These are phyloP conservation scores for Aureobasidium sp. DNA, from an alignment of 2,329 filamentous ascomycete genomes.

Conservation along the genomic window DNA sequence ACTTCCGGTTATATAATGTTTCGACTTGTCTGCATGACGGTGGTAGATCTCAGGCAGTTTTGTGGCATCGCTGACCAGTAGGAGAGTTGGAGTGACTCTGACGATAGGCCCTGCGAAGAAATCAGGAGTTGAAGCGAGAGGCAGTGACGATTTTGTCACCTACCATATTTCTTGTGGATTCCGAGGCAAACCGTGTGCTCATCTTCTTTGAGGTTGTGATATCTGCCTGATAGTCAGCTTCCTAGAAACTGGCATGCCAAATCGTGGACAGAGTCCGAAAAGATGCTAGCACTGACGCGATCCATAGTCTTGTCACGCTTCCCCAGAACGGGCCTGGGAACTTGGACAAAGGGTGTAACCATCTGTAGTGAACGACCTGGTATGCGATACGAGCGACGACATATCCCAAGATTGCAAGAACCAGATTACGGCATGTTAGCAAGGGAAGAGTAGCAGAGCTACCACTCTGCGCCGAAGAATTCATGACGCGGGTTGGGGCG, in stretches of 20 bases:
- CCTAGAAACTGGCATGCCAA: not conserved
- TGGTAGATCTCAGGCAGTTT: conserved; percentile 50
- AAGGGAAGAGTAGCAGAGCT: not conserved
- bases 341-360: conserved; percentile 21
- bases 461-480: not conserved
- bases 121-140: not conserved
- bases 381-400: not conserved
- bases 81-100: conserved; percentile 45
- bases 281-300: conserved; percentile 29
- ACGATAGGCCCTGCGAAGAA: conserved; percentile 40
- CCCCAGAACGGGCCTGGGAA: conserved; percentile 23
- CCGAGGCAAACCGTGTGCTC: conserved; percentile 37
- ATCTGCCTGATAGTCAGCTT: not conserved
- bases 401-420: not conserved
- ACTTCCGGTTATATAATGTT: conserved; percentile 51
- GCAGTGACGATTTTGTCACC: not conserved
- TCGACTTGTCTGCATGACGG: conserved; percentile 48
- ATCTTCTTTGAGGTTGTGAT: conserved; percentile 42
- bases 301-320: conserved; percentile 26
- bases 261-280: not conserved
- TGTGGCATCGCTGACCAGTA: conserved; percentile 45
- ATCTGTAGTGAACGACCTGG: conserved; percentile 20
- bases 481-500: not conserved
- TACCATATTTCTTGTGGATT: conserved; percentile 44
- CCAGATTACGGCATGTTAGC: not conserved